Conservation (phyloP, 2,329 filamentous ascomycete genomes). For the Colletotrichum endophyticum region DNA sequence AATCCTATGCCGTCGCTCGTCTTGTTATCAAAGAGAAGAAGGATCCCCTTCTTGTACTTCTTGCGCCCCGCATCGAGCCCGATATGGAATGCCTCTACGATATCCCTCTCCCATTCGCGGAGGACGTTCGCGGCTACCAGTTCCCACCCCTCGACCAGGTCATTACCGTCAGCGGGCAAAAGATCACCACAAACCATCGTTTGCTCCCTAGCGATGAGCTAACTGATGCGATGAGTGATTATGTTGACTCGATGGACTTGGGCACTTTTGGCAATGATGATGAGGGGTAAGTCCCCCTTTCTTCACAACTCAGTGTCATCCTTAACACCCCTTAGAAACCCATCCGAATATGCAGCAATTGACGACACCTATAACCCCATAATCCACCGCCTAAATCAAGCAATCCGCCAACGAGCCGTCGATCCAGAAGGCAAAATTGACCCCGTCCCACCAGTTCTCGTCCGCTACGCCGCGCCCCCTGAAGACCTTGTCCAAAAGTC, state of each 20-base stretch:
- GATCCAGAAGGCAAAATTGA: conserved; percentile 70
- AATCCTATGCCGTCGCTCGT: conserved; percentile 85
- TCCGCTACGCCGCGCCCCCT: conserved; percentile 76
- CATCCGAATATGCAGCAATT: conserved; percentile 73
- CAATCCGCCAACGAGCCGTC: conserved; percentile 81
- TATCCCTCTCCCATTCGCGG: conserved; percentile 87
- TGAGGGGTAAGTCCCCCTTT: conserved; percentile 66
- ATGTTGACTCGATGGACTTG: conserved; percentile 92
- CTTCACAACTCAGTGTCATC: not conserved
- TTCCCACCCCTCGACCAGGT: conserved; percentile 91
- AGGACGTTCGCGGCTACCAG: conserved; percentile 88
- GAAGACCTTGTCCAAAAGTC: conserved; percentile 66
- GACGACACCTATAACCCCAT: conserved; percentile 85
- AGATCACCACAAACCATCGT: conserved; percentile 75
- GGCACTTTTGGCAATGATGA: conserved; percentile 74
- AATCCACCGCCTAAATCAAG: conserved; percentile 88
- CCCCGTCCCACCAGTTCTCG: conserved; percentile 66
- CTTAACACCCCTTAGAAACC: conserved; percentile 38
- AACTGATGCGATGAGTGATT: conserved; percentile 83
- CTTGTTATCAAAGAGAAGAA: conserved; percentile 85
- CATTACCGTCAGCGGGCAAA: conserved; percentile 83
- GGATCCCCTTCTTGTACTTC: conserved; percentile 75
- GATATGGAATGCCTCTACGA: conserved; percentile 89
- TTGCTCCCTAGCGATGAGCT: conserved; percentile 80
- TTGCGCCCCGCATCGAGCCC: conserved; percentile 80